A percentile compares a stretch with the other conserved stretches of the same genome.
These are phyloP conservation scores for Hypomontagnella submonticulosa DNA, from an alignment of 495 filamentous ascomycete species.

Conservation along the genomic window DNA sequence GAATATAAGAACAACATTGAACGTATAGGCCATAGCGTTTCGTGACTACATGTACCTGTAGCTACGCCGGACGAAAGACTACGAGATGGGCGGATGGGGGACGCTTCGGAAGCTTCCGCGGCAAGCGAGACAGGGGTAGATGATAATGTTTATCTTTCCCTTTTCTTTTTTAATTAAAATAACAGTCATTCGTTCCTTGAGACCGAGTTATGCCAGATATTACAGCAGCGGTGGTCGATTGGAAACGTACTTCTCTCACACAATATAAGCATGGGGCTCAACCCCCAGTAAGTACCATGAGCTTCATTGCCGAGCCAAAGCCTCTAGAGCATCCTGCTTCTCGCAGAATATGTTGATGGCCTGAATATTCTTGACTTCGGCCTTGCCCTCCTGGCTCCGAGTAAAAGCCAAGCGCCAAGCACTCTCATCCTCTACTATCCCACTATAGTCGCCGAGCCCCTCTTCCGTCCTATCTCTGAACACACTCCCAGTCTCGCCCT, in stretches of 20 bases:
- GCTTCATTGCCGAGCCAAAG: slow-evolving; percentile 51
- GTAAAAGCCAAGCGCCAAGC: slow-evolving; percentile 63
- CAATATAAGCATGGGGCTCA: too few relatives aligned
- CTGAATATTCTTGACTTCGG: slow-evolving; percentile 64
- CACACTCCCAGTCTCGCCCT: slow-evolving; percentile 53
- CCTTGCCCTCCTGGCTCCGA: slow-evolving; percentile 57
- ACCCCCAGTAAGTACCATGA: too few relatives aligned
- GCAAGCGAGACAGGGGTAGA: not conserved
- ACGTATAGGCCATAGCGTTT: too few relatives aligned
- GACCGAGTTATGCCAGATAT: too few relatives aligned
- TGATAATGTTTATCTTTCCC: too few relatives aligned
- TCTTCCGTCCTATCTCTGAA: slow-evolving; percentile 37
- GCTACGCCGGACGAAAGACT: too few relatives aligned
- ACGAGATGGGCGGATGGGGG: not conserved
- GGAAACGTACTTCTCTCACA: too few relatives aligned
- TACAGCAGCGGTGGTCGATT: too few relatives aligned
- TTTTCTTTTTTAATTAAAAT: too few relatives aligned
- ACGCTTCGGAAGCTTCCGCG: not conserved
- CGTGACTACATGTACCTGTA: too few relatives aligned
- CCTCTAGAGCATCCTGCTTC: slow-evolving; percentile 66
- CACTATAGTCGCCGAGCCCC: slow-evolving; percentile 21
- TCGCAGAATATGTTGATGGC: slow-evolving; percentile 71
- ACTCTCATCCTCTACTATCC: slow-evolving; percentile 54
- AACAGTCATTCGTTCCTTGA: too few relatives aligned
- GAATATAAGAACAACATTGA: too few relatives aligned